phyloP scores from a whole-genome alignment of 1,139 yeast species.

The Yamadazyma siamensis region DNA sequence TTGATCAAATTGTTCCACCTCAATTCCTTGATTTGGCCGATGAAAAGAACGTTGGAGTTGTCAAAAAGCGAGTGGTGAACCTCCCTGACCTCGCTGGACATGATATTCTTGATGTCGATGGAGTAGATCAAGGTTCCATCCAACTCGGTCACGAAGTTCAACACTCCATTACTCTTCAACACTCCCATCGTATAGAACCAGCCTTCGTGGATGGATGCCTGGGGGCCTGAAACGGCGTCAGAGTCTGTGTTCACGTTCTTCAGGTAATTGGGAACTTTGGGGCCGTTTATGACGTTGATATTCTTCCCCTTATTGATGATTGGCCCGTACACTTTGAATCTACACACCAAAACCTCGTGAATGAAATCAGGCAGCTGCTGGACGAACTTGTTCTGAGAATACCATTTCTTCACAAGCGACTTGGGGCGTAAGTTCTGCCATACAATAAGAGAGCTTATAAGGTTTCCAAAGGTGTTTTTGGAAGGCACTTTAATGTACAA shows the following conservation, averaged over 20 bases:
- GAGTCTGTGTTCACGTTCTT: slow-evolving; percentile 16
- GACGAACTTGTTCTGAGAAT: slow-evolving; percentile 38
- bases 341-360: slow-evolving; percentile 54
- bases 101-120: slow-evolving; percentile 52
- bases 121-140: slow-evolving; percentile 68
- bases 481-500: slow-evolving; percentile 46
- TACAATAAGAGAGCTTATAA: slow-evolving; percentile 51
- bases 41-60: slow-evolving; percentile 52
- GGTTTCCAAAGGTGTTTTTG: slow-evolving; percentile 41
- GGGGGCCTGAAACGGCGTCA: slow-evolving; percentile 2
- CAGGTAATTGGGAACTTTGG: slow-evolving; percentile 44
- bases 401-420: slow-evolving; percentile 60
- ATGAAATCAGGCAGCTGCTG: slow-evolving; percentile 25
- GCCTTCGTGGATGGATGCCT: slow-evolving; percentile 38
- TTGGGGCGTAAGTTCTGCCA: slow-evolving; percentile 64
- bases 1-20: slow-evolving; percentile 43
- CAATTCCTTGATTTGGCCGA: slow-evolving; percentile 55
- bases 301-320: slow-evolving; percentile 44
- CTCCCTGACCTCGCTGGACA: slow-evolving; percentile 65
- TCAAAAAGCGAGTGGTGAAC: slow-evolving; percentile 68
- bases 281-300: slow-evolving; percentile 40
- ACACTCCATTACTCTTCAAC: slow-evolving; percentile 60
- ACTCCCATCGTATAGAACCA: slow-evolving; percentile 83
- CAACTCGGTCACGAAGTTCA: slow-evolving; percentile 60
- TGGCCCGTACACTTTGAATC: slow-evolving; percentile 65